phyloP scores from a whole-genome alignment of 371 early-diverging fungal species.

The Chytridium lagenaria region DNA sequence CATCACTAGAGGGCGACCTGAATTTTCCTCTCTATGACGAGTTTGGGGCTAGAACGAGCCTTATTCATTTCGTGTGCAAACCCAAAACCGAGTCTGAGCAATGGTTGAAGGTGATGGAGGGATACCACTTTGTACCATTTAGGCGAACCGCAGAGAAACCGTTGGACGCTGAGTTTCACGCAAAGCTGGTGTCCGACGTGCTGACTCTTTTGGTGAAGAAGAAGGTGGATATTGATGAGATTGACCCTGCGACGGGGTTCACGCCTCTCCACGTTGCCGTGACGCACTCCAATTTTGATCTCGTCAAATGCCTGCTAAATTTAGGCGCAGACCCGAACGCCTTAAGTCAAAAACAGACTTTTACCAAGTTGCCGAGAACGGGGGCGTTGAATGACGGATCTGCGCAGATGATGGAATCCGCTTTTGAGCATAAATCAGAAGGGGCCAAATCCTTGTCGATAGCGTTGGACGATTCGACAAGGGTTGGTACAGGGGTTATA shows the following conservation, averaged over 20 bases:
- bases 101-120: not conserved
- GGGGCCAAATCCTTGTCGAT: too few species aligned
- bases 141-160: not conserved
- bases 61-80: not conserved
- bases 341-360: not conserved
- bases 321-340: not conserved
- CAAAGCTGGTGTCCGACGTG: not conserved
- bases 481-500: too few species aligned
- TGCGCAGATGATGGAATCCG: too few species aligned
- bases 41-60: not conserved
- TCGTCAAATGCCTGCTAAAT: not conserved
- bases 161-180: not conserved
- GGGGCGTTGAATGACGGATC: too few species aligned
- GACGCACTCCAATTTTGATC: not conserved
- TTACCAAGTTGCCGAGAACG: not conserved
- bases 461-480: too few species aligned
- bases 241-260: slow-evolving; percentile 3
- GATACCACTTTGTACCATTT: not conserved
- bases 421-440: too few species aligned
- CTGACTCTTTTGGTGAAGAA: not conserved
- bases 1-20: not conserved
- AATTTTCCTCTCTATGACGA: not conserved
- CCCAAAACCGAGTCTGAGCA: not conserved
- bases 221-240: not conserved
- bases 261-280: slow-evolving; percentile 6